Conservation (phyloP, 2,329 filamentous ascomycete species). For the Cladorrhinum sp. region DNA sequence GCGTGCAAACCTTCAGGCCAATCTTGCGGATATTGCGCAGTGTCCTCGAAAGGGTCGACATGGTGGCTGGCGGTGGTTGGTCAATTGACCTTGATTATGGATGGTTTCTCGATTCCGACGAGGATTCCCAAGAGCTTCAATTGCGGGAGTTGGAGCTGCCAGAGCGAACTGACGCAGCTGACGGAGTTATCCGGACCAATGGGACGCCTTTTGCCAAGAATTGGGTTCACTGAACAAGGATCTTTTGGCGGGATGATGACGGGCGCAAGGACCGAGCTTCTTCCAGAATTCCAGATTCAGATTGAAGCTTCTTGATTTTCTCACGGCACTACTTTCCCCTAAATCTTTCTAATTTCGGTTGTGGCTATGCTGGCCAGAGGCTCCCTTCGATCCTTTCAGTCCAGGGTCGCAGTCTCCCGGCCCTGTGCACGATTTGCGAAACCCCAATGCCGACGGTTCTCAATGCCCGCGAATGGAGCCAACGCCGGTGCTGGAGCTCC, state of each 20-base stretch:
- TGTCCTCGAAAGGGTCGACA: constrained; percentile 90
- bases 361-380: constrained; percentile 31
- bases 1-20: constrained; percentile 70
- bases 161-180: constrained; percentile 23
- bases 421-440: constrained; percentile 30
- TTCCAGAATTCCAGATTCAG: background rate
- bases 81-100: constrained; percentile 30
- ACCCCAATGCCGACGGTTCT: constrained; percentile 41
- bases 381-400: constrained; percentile 27
- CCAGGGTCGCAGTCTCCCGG: constrained; percentile 20
- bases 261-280: background rate
- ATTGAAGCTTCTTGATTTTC: background rate
- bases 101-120: constrained; percentile 16
- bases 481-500: constrained; percentile 24
- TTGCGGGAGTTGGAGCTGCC: constrained; percentile 12
- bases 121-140: constrained; percentile 11
- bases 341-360: background rate
- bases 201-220: constrained; percentile 15
- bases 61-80: constrained; percentile 44
- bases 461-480: constrained; percentile 35
- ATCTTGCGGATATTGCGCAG: constrained; percentile 82
- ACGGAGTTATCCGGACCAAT: constrained; percentile 26
- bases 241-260: constrained; percentile 12
- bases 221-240: constrained; percentile 1
- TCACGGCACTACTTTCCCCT: background rate